These are phyloP conservation scores for Cyclotella distinguenda DNA, from an alignment of 108 stramenopile species.

Conservation along the genomic window DNA sequence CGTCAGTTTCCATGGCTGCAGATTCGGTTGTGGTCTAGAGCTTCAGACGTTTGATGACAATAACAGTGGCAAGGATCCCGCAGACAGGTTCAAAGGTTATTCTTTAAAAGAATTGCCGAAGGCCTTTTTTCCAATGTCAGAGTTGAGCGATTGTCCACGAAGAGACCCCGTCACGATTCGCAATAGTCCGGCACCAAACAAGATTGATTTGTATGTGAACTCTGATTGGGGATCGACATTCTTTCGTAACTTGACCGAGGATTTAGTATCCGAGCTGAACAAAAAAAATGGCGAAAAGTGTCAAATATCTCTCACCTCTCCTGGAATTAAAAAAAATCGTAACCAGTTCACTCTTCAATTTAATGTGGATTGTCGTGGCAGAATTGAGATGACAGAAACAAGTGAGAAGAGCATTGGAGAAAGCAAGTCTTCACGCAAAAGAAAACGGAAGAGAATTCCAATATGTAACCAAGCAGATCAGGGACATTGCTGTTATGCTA, in stretches of 20 bases:
- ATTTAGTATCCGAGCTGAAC: no score
- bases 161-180: constrained; percentile 1
- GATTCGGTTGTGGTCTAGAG: constrained; percentile 7
- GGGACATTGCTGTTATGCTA: neutral
- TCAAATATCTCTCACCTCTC: no score
- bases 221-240: neutral
- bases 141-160: no score
- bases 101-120: neutral
- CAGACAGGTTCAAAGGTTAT: constrained; percentile 7
- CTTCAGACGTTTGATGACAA: neutral
- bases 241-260: no score
- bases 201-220: neutral
- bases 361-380: no score
- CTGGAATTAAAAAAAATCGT: no score
- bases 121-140: neutral
- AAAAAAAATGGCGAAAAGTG: no score
- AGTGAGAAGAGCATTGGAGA: neutral
- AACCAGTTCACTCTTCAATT: no score
- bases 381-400: no score
- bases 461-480: no score
- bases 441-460: no score
- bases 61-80: neutral
- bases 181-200: neutral
- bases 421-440: neutral
- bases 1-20: neutral